phyloP scores from a whole-genome alignment of 2,329 filamentous ascomycete species.

The Neofusicoccum sp. region DNA sequence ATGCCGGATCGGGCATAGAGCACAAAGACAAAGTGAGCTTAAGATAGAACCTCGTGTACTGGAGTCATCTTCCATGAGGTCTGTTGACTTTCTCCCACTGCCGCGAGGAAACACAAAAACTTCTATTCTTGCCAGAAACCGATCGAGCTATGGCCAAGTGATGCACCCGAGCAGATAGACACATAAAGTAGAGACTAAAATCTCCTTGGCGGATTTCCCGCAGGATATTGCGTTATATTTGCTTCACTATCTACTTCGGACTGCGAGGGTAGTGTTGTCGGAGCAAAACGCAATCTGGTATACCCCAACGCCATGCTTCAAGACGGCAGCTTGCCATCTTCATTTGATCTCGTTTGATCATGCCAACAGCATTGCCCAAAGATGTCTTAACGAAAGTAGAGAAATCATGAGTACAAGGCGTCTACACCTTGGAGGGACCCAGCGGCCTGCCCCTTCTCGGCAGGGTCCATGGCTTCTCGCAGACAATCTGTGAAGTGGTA shows the following conservation, averaged over 20 bases:
- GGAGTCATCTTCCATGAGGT: too few species aligned
- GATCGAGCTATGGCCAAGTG: too few species aligned
- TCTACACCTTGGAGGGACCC: conserved; percentile 2
- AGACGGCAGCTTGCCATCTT: background rate
- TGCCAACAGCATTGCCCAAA: background rate
- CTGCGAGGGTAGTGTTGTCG: background rate
- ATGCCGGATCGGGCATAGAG: too few species aligned
- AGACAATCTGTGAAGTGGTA: conserved; percentile 40
- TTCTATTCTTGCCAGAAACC: too few species aligned
- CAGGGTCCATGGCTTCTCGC: conserved; percentile 50
- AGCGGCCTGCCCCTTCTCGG: conserved; percentile 38
- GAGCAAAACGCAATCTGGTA: conserved; percentile 1
- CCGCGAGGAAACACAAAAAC: too few species aligned
- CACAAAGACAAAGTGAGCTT: too few species aligned
- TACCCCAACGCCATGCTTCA: conserved; percentile 10
- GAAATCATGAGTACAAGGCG: background rate
- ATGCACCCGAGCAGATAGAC: too few species aligned
- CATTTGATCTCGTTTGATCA: conserved; percentile 1
- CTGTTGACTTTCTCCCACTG: too few species aligned
- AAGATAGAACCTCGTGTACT: too few species aligned
- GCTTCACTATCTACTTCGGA: background rate
- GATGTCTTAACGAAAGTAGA: background rate
- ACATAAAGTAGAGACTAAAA: background rate
- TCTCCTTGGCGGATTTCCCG: background rate
- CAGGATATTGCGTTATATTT: background rate